Evolutionary conservation across 352 stramenopile genomes (phyloP).

Genomic region (Peronospora belbahrii): DNA sequence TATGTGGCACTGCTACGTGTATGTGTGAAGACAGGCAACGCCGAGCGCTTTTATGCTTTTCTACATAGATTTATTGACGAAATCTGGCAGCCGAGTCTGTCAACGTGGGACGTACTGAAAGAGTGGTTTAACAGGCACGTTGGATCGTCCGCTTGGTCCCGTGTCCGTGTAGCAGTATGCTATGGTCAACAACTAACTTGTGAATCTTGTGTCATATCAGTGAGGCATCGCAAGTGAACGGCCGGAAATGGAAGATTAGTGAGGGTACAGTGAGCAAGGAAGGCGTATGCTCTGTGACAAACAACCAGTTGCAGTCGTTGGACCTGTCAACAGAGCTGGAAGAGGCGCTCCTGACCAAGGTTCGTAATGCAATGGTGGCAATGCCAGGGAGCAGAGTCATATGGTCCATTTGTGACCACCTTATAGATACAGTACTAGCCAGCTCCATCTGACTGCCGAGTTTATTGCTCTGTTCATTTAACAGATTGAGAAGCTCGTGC

Average conservation of each 20-base stretch:
- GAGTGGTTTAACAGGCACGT: constrained; percentile 63
- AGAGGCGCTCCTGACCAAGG: constrained; percentile 54
- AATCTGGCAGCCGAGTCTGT: constrained; percentile 38
- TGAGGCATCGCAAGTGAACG: constrained; percentile 51
- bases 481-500: constrained; percentile 75
- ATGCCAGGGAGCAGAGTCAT: too few relatives aligned
- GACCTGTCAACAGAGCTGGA: constrained; percentile 44
- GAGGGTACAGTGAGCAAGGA: constrained; percentile 43
- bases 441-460: constrained; percentile 7
- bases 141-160: background rate
- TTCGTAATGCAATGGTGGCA: constrained; percentile 12
- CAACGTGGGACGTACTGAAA: constrained; percentile 56
- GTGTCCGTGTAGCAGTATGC: background rate
- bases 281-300: constrained; percentile 54
- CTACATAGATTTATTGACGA: constrained; percentile 54
- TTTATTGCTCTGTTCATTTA: background rate
- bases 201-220: constrained; percentile 25
- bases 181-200: constrained; percentile 2
- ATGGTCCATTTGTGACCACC: constrained; percentile 8
- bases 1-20: constrained; percentile 51
- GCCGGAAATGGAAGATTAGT: constrained; percentile 44
- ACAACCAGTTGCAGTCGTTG: constrained; percentile 55
- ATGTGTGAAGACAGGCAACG: constrained; percentile 32
- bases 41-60: constrained; percentile 44
- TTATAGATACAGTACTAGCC: background rate